Evolutionary conservation across 2,329 filamentous ascomycete genomes (phyloP), one percentile per base, ranked within the genome.

Genomic region (Cladophialophora bantiana): DNA sequence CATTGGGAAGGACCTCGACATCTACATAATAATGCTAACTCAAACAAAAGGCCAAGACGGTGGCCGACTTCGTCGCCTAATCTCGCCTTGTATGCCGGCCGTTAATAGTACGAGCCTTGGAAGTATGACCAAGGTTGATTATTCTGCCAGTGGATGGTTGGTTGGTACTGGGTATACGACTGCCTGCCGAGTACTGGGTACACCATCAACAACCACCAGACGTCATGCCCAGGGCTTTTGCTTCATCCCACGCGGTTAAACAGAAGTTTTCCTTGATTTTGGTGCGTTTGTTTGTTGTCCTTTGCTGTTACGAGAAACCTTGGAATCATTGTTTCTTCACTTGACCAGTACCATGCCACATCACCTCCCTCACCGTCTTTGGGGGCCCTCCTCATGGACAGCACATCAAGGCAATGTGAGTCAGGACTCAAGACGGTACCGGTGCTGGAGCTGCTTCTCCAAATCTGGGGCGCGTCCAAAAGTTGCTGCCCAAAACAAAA

Each of bases 401-500:
- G 26, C 45, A 50, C 45, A 50, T 50, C 18, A 50, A 50, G 7
- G 15, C 18, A 12, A 50, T 50, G 13, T 50, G 45, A 50, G 18
- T 50, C 45, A 50, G 18, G 18, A 26, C 26, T 7, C 45, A 50
- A 9, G 18, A 20, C 26, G 26, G 26, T 26, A 26, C 26, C 26
- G 26, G 26, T 26, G 26, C 26, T 3, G 12, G 58, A 35, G 31
- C 13, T 12, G 34, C 10, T 35, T 61, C 31, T 38, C 34, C 38
- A 34, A 61, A 15, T 61, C 38, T 52, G 38, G 38, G 35, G 31
- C 7, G 52, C 20, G 42, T 13, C 58, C 18, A 26, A 53, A n/a
- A 55, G 31, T 67, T 57, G 65, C 60, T 67, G 60, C 65, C 65
- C 65, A 67, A 40, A 56, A 26, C n/a, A 20, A 42, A 45, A 48